Percentiles rank a stretch among this genome's conserved stretches.
These are phyloP conservation scores for Podospora appendiculata DNA, from an alignment of 495 filamentous ascomycete genomes.

Conservation along the genomic window DNA sequence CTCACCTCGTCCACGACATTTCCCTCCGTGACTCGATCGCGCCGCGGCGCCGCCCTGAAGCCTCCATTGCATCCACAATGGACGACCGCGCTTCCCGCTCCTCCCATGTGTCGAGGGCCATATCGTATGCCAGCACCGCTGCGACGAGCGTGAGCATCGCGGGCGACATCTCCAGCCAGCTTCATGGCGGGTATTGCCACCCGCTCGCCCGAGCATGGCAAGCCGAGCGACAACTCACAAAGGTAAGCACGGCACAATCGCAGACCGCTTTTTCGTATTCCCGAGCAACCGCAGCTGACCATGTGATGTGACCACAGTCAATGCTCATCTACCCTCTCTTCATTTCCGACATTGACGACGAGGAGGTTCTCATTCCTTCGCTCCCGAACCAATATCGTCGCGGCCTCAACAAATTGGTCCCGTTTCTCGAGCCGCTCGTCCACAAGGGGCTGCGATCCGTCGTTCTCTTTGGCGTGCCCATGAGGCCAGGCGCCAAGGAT, in stretches of 20 bases:
- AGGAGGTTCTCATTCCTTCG: constrained; percentile 83
- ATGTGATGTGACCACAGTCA: constrained; percentile 45
- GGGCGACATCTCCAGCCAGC: constrained; percentile 87
- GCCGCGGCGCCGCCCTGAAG: constrained; percentile 30
- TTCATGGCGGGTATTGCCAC: constrained; percentile 92
- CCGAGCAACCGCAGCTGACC: constrained; percentile 5
- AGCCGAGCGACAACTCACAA: constrained; percentile 92
- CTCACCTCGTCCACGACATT: constrained; percentile 79
- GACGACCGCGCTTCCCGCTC: constrained; percentile 46
- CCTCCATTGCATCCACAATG: constrained; percentile 40
- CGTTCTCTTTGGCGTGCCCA: constrained; percentile 90
- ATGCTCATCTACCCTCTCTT: constrained; percentile 98
- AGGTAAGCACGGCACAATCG: constrained; percentile 45
- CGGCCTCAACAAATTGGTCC: constrained; percentile 76
- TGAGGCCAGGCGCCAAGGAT: constrained; percentile 74
- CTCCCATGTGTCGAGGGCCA: constrained; percentile 65
- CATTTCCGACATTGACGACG: constrained; percentile 87
- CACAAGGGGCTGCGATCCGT: constrained; percentile 84
- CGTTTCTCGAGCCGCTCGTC: constrained; percentile 79
- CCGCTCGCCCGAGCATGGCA: constrained; percentile 90
- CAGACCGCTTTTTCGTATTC: neutral
- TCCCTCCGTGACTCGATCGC: constrained; percentile 52
- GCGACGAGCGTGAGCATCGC: constrained; percentile 92
- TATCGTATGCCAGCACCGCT: constrained; percentile 76
- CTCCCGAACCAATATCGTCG: constrained; percentile 82